Percentiles rank a stretch among this genome's conserved stretches.
These are phyloP conservation scores for Cynanchum wilfordii DNA, from an alignment of 257 asterid genomes.

Conservation along the genomic window DNA sequence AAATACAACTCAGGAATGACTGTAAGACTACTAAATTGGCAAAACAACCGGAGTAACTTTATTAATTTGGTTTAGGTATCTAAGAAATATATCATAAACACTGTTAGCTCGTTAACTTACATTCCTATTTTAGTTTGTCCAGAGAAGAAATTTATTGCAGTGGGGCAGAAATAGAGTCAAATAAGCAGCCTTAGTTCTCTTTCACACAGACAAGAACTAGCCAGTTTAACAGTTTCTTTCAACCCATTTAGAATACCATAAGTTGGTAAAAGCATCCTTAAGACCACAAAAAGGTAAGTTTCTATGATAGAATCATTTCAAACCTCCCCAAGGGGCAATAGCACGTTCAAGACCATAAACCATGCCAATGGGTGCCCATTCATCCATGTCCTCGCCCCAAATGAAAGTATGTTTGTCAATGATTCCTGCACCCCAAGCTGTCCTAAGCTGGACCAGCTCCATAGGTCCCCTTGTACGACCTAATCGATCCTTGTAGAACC, in stretches of 20 bases:
- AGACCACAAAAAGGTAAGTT: background rate
- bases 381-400: conserved; percentile 97
- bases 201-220: background rate
- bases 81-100: conserved; percentile 1
- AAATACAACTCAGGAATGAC: background rate
- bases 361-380: conserved; percentile 97
- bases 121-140: background rate
- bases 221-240: background rate
- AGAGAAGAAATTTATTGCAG: background rate
- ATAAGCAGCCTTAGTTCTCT: background rate
- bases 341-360: conserved; percentile 90
- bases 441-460: conserved; percentile 90
- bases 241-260: background rate
- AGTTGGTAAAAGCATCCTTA: background rate
- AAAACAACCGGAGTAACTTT: background rate
- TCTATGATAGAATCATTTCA: conserved; percentile 21
- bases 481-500: conserved; percentile 84
- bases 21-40: background rate
- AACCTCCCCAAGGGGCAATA: conserved; percentile 97
- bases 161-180: background rate
- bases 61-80: background rate
- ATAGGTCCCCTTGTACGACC: conserved; percentile 97
- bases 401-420: conserved; percentile 87
- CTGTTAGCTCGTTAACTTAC: background rate
- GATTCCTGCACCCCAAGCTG: conserved; percentile 97